Evolutionary conservation across 768 basidiomycete genomes (phyloP).

Genomic region (Clavulina sp.): DNA sequence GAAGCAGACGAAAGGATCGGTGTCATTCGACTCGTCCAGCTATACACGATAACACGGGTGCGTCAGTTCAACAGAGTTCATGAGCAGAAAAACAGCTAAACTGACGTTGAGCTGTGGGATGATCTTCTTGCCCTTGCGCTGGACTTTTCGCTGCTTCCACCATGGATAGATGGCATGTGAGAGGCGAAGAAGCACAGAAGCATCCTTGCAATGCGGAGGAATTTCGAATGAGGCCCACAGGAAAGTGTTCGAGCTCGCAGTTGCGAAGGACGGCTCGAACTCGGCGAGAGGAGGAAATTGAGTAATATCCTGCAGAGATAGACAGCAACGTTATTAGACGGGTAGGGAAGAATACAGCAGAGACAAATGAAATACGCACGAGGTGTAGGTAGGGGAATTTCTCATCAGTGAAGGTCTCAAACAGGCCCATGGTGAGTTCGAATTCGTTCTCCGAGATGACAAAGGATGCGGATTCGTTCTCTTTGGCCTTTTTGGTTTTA

Average conservation of each 20-base stretch:
- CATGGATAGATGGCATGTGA: slow-evolving; percentile 68
- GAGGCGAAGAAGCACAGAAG: slow-evolving; percentile 43
- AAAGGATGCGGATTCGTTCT: slow-evolving; percentile 26
- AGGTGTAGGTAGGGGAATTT: slow-evolving; percentile 80
- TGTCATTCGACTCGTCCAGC: slow-evolving; percentile 75
- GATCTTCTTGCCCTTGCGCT: slow-evolving; percentile 67
- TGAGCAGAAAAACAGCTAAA: slow-evolving; percentile 7
- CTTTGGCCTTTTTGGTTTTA: slow-evolving; percentile 71
- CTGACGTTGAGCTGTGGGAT: slow-evolving; percentile 78
- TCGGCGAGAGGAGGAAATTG: slow-evolving; percentile 38
- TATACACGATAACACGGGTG: slow-evolving; percentile 18
- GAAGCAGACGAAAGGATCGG: slow-evolving; percentile 96
- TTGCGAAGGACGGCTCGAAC: slow-evolving; percentile 39
- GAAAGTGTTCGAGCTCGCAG: slow-evolving; percentile 35
- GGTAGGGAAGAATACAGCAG: neutral
- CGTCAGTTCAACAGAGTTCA: neutral
- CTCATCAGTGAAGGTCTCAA: slow-evolving; percentile 82
- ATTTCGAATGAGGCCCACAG: slow-evolving; percentile 51
- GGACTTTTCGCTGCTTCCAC: slow-evolving; percentile 73
- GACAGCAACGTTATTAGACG: neutral
- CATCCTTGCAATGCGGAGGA: slow-evolving; percentile 51
- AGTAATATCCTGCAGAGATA: neutral
- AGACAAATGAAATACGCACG: slow-evolving; percentile 50
- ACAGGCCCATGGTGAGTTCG: slow-evolving; percentile 85
- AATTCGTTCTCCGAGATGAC: slow-evolving; percentile 80